Base-by-base conservation (phyloP, 208 protist genomes). In the Herpetomonas tarakana region DNA sequence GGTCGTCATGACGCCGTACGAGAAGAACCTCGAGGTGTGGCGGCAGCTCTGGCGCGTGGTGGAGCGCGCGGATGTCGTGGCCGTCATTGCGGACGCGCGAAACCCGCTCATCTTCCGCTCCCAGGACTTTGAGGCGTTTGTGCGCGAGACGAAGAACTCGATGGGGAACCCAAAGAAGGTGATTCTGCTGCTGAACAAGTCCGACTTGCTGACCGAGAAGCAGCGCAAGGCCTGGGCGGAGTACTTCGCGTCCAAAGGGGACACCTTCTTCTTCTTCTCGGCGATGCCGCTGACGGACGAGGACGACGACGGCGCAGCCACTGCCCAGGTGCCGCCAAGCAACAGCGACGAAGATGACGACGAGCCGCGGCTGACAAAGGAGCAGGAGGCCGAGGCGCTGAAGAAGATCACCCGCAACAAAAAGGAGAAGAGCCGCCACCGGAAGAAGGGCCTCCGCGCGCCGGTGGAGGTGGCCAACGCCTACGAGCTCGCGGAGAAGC, bases 21-120 rank as follows among this genome's bases (percentile, higher is more conserved):
- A 99, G 83, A 98, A 98, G 68, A 99, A 99, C 77, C 50, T 99
- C 7, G 97, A 99, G 73, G 96, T 99, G 21, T 99, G 98, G 98
- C 83, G 98, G 28, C 98, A 99, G 81, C 84, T 99, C 30, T 99
- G 98, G 98, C 88, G 98, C 24, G 98, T 99, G 31, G 79, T 98
- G 28, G 98, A 99, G 83, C 88, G 96, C 22, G 86, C 83, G 7
- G 88, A 99, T 65, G 55, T 99, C 9, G 75, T 98, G 4, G 58
- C 97, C 4, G 83, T 98, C 68, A 98, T 99, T 46, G 62, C 98
- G 0, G 98, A 99, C 69, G 93, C 93, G 0, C 76, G 98, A 35
- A 99, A 99, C 79, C 98, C 98, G 16, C 83, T 99, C 16, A 83
- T 98, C 49, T 99, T 98, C 79, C 83, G 93, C 56, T 95, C 76